phyloP scores from a whole-genome alignment of 2,329 filamentous ascomycete genomes.

The Rhytidhysteron rufulum region DNA sequence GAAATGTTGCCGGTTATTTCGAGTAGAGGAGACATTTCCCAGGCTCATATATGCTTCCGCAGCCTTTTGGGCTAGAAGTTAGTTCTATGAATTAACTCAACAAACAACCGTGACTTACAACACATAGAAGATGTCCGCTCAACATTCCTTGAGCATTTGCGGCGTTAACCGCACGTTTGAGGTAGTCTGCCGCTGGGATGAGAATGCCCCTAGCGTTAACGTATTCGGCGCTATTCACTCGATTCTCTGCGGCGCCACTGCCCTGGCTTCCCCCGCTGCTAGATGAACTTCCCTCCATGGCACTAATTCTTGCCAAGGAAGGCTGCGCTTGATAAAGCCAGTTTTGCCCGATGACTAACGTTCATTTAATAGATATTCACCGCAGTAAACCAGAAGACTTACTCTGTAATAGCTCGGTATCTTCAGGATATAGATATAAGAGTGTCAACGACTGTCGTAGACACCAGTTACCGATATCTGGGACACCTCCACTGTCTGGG shows the following conservation, averaged over 20 bases:
- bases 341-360: slow-evolving; percentile 45
- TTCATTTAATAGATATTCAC: not conserved
- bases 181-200: slow-evolving; percentile 51
- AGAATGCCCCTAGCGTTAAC: slow-evolving; percentile 51
- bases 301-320: slow-evolving; percentile 46
- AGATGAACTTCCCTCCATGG: slow-evolving; percentile 39
- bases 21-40: slow-evolving; percentile 47
- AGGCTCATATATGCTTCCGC: slow-evolving; percentile 53
- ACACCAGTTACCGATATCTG: slow-evolving; percentile 49
- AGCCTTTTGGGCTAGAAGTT: slow-evolving; percentile 35
- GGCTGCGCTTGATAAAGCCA: slow-evolving; percentile 53
- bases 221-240: slow-evolving; percentile 41
- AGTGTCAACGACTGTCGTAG: slow-evolving; percentile 46
- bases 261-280: slow-evolving; percentile 29
- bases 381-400: slow-evolving; percentile 11
- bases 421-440: slow-evolving; percentile 42
- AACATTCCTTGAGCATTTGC: slow-evolving; percentile 37
- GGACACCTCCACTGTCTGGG: slow-evolving; percentile 42
- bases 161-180: slow-evolving; percentile 43
- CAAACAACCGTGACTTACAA: slow-evolving; percentile 31
- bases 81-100: slow-evolving; percentile 5
- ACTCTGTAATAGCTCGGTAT: slow-evolving; percentile 43
- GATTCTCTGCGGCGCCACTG: slow-evolving; percentile 33
- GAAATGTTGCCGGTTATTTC: slow-evolving; percentile 44
- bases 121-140: slow-evolving; percentile 43